A percentile compares a stretch with the other conserved stretches of the same genome.
Conservation (phyloP, 2,329 filamentous ascomycete species). For the Epichloe coenophiala region DNA sequence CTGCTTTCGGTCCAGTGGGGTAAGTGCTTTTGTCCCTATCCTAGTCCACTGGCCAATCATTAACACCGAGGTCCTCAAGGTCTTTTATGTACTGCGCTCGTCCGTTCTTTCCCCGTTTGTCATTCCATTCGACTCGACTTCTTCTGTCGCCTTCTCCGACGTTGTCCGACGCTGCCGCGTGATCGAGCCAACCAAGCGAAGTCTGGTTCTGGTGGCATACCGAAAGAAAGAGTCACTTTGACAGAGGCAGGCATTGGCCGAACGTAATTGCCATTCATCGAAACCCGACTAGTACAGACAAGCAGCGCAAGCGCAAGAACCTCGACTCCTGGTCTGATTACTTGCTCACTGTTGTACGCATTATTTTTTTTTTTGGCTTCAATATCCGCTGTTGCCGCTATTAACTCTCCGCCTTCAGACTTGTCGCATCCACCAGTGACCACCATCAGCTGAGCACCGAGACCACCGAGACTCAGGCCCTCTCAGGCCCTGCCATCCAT, state of each 20-base stretch:
- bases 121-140: constrained; percentile 1
- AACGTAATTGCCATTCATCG: not conserved
- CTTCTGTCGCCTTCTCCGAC: constrained; percentile 10
- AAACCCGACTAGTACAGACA: not conserved
- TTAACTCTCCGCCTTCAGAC: not conserved
- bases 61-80: not conserved
- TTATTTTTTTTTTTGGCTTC: not conserved
- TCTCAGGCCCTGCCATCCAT: not conserved
- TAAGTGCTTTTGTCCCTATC: constrained; percentile 1
- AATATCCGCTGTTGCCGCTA: not conserved
- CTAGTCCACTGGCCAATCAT: constrained; percentile 6
- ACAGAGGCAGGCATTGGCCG: not conserved
- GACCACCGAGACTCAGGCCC: no score
- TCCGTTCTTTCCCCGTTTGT: not conserved
- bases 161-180: constrained; percentile 4
- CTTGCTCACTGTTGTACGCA: not conserved
- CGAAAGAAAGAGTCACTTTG: not conserved
- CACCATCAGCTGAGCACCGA: constrained; percentile 2
- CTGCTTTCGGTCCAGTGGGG: not conserved
- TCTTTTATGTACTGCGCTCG: not conserved
- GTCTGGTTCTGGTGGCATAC: not conserved
- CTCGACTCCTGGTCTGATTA: not conserved
- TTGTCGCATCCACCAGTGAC: not conserved
- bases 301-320: not conserved
- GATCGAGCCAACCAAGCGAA: not conserved